Base-by-base conservation (phyloP, 106 monocot genomes). In the Gastrodia elata region DNA sequence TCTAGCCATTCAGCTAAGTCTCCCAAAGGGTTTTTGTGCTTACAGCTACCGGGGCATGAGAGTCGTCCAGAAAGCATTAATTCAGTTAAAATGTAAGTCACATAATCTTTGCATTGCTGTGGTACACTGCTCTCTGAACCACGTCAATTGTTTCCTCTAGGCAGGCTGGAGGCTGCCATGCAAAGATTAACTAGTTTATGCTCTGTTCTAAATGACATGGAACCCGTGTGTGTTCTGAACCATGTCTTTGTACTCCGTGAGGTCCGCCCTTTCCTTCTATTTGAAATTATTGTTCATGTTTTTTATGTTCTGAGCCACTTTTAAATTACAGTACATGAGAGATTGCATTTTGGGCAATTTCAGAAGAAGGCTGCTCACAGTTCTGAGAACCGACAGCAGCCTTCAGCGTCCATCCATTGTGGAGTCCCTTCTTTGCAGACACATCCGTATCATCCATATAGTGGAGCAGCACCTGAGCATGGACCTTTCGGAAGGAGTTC, bases 141-240 rank as follows among this genome's bases (percentile, higher is more conserved):
- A 15, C 27, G 14, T 74, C 24, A 67, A n/a, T 30, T 44, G 74
- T 46, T 36, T 81, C 20, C 65, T 76, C 38, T 64, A 48, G 70
- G 71, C 83, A 98, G 97, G 90, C 82, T 98, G 74, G 97, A 98
- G 73, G 97, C 97, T 65, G 97, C 97, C 27, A 86, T 91, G 82
- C 97, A 98, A 73, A 93, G 97, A 76, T 68, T 98, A 77, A 93
- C 93, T 72, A 88, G 86, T 91, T 79, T 98, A 22, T 98, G 97
- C 73, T 98, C 97, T 64, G 93, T 93, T 77, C 76, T 98, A 64
- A 98, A 98, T 87, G 97, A 93, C 75, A 90, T 98, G 93, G 97
- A 98, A 71, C 97, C 97, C 22, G 88, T 98, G 59, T 98, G 97
- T 82, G 89, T 98, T 76, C 71, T 91, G n/a, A 98, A 98, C 68